Percentiles rank a stretch among this genome's conserved stretches.
Evolutionary conservation across 2,329 filamentous ascomycete genomes (phyloP).

Genomic region (Colletotrichum sp.): DNA sequence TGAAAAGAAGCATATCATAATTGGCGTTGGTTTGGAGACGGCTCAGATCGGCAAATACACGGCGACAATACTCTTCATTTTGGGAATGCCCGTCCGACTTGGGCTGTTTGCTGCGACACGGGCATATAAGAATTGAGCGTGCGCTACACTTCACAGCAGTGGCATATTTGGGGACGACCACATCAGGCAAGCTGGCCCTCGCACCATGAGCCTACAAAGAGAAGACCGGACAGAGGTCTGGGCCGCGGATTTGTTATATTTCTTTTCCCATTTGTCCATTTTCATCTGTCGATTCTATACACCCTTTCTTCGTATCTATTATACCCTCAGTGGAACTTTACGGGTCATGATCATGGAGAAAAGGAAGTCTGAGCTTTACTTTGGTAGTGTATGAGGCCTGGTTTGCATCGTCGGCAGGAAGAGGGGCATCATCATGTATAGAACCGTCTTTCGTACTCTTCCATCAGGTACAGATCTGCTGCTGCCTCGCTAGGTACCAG

Average conservation of each 20-base stretch:
- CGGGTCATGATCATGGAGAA: slow-evolving; percentile 14
- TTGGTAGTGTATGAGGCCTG: background rate
- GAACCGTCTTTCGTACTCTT: background rate
- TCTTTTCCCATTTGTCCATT: background rate
- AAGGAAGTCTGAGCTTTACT: background rate
- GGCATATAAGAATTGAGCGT: background rate
- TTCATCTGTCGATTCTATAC: background rate
- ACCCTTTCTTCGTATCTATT: slow-evolving; percentile 15
- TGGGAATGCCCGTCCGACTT: background rate
- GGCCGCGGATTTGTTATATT: background rate
- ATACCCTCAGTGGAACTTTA: slow-evolving; percentile 13
- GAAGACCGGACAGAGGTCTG: background rate
- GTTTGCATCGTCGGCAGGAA: background rate
- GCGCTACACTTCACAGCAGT: background rate
- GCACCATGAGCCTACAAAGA: background rate
- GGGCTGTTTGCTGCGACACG: background rate
- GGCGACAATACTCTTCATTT: slow-evolving; percentile 2
- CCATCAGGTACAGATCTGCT: background rate
- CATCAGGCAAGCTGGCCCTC: background rate
- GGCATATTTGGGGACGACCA: background rate
- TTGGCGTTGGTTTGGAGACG: slow-evolving; percentile 8
- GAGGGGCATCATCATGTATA: background rate
- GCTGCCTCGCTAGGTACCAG: slow-evolving; percentile 3
- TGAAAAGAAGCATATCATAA: background rate
- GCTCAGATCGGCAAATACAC: slow-evolving; percentile 11